These are phyloP conservation scores for Cordia subcordata DNA, from an alignment of 257 asterid species.

Conservation along the genomic window DNA sequence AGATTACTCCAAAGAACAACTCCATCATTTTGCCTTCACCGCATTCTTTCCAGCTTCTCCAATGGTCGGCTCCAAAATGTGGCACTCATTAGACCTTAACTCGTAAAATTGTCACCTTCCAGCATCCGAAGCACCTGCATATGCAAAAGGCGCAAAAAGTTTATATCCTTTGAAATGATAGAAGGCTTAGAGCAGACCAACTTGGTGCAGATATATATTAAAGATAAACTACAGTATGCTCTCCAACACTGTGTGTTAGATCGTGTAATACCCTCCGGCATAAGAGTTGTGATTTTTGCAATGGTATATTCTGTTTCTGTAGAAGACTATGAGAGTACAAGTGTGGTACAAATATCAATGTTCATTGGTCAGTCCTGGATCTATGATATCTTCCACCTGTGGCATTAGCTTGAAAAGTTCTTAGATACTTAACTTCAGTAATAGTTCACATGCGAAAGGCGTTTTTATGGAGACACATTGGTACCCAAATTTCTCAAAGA, in stretches of 20 bases:
- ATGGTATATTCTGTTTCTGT: too few species aligned
- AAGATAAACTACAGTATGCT: neutral
- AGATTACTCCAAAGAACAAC: too few species aligned
- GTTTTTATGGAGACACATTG: too few species aligned
- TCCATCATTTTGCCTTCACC: neutral
- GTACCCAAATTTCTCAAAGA: neutral
- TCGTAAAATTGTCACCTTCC: conserved; percentile 45
- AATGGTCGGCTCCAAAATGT: neutral
- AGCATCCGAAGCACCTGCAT: conserved; percentile 59
- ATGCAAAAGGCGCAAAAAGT: conserved; percentile 1
- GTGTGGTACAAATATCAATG: too few species aligned
- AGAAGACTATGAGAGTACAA: too few species aligned
- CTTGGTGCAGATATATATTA: neutral
- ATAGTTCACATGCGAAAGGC: too few species aligned
- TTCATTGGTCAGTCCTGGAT: too few species aligned
- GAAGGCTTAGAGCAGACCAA: neutral
- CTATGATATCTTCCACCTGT: neutral
- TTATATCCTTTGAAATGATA: neutral
- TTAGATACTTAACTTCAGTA: too few species aligned
- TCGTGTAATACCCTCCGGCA: too few species aligned
- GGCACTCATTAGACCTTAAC: conserved; percentile 4
- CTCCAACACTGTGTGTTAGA: too few species aligned
- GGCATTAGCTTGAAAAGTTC: neutral
- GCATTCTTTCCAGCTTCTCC: neutral
- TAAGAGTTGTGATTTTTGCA: too few species aligned